Conservation (phyloP, 2,329 filamentous ascomycete genomes). For the Trichoderma sp. region DNA sequence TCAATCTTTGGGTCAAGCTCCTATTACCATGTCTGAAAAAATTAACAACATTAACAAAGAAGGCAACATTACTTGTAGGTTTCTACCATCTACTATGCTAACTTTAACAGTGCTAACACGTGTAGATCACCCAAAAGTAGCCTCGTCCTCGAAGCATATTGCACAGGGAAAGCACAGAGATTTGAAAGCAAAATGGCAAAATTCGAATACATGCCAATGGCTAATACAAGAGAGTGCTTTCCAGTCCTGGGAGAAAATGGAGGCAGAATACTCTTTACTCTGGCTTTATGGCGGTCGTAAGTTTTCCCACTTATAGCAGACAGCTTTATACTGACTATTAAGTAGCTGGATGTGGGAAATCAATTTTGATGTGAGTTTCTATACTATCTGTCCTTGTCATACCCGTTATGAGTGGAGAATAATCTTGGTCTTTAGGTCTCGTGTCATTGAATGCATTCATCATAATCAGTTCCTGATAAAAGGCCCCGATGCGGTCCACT, state of each 20-base stretch:
- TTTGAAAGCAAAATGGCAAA: background rate
- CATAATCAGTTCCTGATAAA: background rate
- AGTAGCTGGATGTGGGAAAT: background rate
- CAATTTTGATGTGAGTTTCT: background rate
- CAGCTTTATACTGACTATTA: background rate
- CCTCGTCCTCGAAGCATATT: background rate
- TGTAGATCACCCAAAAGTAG: background rate
- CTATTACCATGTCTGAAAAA: background rate
- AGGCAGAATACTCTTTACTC: background rate
- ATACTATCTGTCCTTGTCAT: background rate
- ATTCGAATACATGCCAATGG: background rate
- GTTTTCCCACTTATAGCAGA: background rate
- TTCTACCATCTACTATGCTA: background rate
- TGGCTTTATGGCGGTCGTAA: background rate
- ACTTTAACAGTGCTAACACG: background rate
- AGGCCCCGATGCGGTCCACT: background rate
- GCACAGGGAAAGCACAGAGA: background rate
- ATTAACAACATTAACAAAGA: background rate
- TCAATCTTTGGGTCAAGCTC: background rate
- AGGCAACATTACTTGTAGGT: background rate
- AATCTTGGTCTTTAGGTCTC: background rate
- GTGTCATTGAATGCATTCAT: background rate
- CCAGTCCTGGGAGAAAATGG: background rate
- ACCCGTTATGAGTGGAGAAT: background rate
- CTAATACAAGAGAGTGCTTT: background rate